Conservation (phyloP, 139 green algal species). For the Coccomyxa sp. region DNA sequence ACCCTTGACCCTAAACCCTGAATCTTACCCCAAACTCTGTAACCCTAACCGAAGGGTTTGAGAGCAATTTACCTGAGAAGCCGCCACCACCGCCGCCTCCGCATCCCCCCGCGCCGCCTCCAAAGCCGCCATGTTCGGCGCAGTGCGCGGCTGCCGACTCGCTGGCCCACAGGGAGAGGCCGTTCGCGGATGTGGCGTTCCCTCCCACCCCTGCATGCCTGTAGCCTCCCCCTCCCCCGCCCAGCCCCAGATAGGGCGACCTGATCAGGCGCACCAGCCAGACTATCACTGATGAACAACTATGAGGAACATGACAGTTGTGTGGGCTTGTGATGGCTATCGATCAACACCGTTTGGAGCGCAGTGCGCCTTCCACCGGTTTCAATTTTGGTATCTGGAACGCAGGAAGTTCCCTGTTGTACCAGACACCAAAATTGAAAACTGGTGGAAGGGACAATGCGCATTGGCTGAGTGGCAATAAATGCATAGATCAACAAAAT, state of each 20-base stretch:
- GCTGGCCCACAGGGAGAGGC: background rate
- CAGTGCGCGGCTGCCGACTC: background rate
- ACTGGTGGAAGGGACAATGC: too few relatives aligned
- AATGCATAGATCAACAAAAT: too few relatives aligned
- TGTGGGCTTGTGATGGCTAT: background rate
- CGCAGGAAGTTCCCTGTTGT: background rate
- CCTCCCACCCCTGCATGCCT: background rate
- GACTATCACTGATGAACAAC: background rate
- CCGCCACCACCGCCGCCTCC: background rate
- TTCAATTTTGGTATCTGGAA: background rate
- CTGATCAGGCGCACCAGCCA: background rate
- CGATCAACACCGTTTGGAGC: background rate
- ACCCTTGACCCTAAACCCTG: background rate
- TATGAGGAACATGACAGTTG: background rate
- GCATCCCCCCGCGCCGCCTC: background rate
- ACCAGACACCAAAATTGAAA: background rate
- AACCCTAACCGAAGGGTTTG: too few relatives aligned
- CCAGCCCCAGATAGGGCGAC: background rate
- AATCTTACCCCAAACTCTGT: too few relatives aligned
- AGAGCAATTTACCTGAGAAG: background rate
- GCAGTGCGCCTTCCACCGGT: background rate
- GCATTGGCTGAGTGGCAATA: too few relatives aligned
- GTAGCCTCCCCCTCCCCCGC: background rate
- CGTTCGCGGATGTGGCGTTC: background rate
- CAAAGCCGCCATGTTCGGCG: background rate